These are phyloP conservation scores for Patellifolia procumbens DNA, from an alignment of 179 eudicot species.

Conservation along the genomic window DNA sequence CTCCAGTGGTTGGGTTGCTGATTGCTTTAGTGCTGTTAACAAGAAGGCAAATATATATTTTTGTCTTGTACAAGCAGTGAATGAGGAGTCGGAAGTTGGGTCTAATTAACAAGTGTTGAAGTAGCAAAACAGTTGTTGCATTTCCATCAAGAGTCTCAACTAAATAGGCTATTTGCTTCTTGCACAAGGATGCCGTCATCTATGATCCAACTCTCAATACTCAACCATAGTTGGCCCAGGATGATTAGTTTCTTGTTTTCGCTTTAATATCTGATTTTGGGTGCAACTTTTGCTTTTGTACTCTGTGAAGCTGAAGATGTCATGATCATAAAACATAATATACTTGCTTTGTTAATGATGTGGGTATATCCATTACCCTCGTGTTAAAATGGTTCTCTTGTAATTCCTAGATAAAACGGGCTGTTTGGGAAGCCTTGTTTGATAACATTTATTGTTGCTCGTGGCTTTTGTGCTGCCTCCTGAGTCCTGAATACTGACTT, in stretches of 20 bases:
- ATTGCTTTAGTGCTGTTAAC: background rate
- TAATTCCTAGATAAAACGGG: background rate
- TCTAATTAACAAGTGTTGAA: background rate
- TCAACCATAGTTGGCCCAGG: background rate
- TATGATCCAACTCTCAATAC: no score
- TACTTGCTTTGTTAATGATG: background rate
- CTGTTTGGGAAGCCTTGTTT: background rate
- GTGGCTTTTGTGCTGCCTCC: constrained; percentile 23
- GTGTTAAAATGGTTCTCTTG: background rate
- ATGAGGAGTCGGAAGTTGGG: background rate
- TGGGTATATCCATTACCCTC: background rate
- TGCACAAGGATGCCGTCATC: background rate
- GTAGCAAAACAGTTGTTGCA: background rate
- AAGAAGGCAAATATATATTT: no score
- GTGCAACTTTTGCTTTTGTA: background rate
- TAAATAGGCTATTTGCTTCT: background rate
- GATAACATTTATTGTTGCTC: background rate
- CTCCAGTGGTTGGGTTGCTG: background rate
- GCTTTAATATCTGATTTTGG: background rate
- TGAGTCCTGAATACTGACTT: constrained; percentile 24
- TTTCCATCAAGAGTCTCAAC: background rate
- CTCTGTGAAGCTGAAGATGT: background rate
- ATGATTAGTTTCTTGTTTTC: background rate
- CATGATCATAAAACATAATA: constrained; percentile 5
- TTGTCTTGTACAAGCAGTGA: background rate